Percentiles rank a stretch among this genome's conserved stretches.
phyloP scores from a whole-genome alignment of 768 basidiomycete genomes.

The Tylopilus subfusipes region DNA sequence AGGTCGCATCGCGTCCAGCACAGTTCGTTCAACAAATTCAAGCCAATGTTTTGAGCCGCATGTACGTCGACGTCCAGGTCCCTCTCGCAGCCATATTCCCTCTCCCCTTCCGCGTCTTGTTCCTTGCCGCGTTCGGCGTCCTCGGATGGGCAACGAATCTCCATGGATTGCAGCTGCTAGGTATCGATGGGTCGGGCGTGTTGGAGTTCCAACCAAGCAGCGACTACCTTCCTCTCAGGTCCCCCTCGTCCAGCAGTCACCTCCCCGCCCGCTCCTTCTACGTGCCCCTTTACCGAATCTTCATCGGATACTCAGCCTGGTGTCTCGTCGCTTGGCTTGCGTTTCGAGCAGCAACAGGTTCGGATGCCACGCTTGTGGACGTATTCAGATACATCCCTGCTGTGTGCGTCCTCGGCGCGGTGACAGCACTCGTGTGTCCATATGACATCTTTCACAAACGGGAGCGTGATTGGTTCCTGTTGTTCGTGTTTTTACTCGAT shows the following conservation, averaged over 20 bases:
- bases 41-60: conserved; percentile 15
- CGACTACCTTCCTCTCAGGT: conserved; percentile 19
- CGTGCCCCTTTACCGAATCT: conserved; percentile 63
- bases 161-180: conserved; percentile 71
- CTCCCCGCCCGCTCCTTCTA: conserved; percentile 42
- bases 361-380: conserved; percentile 61
- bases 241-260: conserved; percentile 20
- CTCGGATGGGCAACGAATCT: conserved; percentile 92
- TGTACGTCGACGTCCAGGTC: conserved; percentile 40
- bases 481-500: conserved; percentile 47
- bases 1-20: neutral
- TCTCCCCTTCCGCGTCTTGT: conserved; percentile 87
- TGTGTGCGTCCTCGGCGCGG: conserved; percentile 55
- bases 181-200: conserved; percentile 68
- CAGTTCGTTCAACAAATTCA: neutral
- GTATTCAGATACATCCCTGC: conserved; percentile 73
- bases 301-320: conserved; percentile 56
- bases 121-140: conserved; percentile 73
- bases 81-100: conserved; percentile 65
- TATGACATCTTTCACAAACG: conserved; percentile 60
- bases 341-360: conserved; percentile 59
- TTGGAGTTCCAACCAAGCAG: conserved; percentile 52
- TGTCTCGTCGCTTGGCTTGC: conserved; percentile 64
- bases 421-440: conserved; percentile 62
- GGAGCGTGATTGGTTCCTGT: conserved; percentile 74